Conservation (phyloP, 768 basidiomycete genomes). For the Mycena latifolia region DNA sequence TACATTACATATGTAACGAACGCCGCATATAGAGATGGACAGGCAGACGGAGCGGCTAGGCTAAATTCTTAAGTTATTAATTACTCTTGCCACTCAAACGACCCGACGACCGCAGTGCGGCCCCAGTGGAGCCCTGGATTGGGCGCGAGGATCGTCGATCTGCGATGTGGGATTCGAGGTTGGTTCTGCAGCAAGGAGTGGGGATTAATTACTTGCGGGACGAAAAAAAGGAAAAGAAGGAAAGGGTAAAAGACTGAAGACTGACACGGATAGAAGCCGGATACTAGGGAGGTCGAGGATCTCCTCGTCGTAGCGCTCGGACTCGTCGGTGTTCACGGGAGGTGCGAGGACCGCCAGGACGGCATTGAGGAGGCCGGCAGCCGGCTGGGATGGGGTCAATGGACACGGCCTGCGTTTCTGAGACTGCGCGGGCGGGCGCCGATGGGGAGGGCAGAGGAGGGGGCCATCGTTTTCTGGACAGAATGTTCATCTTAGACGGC, state of each 20-base stretch:
- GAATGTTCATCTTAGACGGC: not conserved
- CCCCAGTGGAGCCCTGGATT: slow-evolving; percentile 82
- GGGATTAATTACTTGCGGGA: not conserved
- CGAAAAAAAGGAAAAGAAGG: slow-evolving; percentile 1
- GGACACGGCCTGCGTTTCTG: slow-evolving; percentile 88
- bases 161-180: slow-evolving; percentile 79
- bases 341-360: slow-evolving; percentile 88
- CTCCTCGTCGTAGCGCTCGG: slow-evolving; percentile 89
- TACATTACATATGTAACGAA: slow-evolving; percentile 18
- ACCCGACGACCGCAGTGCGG: slow-evolving; percentile 82
- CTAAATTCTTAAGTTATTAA: slow-evolving; percentile 19
- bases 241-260: too few relatives aligned
- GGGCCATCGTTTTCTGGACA: slow-evolving; percentile 86
- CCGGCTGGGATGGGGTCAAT: slow-evolving; percentile 78
- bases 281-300: slow-evolving; percentile 83
- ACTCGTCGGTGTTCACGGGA: slow-evolving; percentile 74
- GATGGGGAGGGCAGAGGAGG: slow-evolving; percentile 94
- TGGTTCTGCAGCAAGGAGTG: slow-evolving; percentile 64
- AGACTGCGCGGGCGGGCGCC: slow-evolving; percentile 88
- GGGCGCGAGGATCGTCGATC: slow-evolving; percentile 90
- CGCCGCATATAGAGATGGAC: slow-evolving; percentile 13
- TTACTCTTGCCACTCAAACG: slow-evolving; percentile 89
- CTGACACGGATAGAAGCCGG: slow-evolving; percentile 89
- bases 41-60: not conserved
- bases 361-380: slow-evolving; percentile 85